Evolutionary conservation across 1,139 yeast species (phyloP).

Genomic region (Hemisphaericaspora xylofermentans): DNA sequence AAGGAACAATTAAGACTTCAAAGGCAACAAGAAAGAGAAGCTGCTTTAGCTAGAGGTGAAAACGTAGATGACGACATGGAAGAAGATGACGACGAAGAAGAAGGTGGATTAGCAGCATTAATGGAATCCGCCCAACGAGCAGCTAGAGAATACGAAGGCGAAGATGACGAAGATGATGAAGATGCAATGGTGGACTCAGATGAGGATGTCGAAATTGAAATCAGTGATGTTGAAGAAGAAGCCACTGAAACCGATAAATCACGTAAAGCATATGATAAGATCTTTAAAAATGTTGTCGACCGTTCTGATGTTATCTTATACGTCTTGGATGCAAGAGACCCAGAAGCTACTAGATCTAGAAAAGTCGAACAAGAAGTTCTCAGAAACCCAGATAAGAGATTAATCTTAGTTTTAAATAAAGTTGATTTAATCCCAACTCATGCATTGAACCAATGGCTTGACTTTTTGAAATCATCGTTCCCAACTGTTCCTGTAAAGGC

Average conservation of each 20-base stretch:
- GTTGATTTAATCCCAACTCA: slow-evolving; percentile 89
- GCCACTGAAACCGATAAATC: slow-evolving; percentile 61
- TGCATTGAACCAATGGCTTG: slow-evolving; percentile 81
- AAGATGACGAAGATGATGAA: slow-evolving; percentile 36
- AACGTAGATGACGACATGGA: slow-evolving; percentile 36
- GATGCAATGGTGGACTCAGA: slow-evolving; percentile 44
- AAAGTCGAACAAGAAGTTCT: slow-evolving; percentile 89
- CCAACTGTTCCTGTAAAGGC: slow-evolving; percentile 90
- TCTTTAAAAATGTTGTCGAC: slow-evolving; percentile 79
- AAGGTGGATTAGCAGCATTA: slow-evolving; percentile 76
- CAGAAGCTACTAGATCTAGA: slow-evolving; percentile 90
- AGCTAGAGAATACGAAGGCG: slow-evolving; percentile 71
- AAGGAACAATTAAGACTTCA: slow-evolving; percentile 50
- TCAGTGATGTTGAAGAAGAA: slow-evolving; percentile 43
- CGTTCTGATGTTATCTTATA: slow-evolving; percentile 87
- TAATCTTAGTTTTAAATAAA: slow-evolving; percentile 83
- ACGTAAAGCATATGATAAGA: slow-evolving; percentile 89
- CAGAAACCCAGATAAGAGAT: slow-evolving; percentile 73
- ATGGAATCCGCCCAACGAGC: slow-evolving; percentile 87
- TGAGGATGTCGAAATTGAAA: slow-evolving; percentile 51
- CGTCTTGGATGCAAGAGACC: slow-evolving; percentile 96
- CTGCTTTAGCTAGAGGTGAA: slow-evolving; percentile 46
- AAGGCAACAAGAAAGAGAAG: slow-evolving; percentile 47
- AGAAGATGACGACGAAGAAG: slow-evolving; percentile 43
- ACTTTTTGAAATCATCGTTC: slow-evolving; percentile 74